Percentiles rank a stretch among this genome's conserved stretches.
Evolutionary conservation across 345 rosid species (phyloP).

Genomic region (Lagerstroemia speciosa): DNA sequence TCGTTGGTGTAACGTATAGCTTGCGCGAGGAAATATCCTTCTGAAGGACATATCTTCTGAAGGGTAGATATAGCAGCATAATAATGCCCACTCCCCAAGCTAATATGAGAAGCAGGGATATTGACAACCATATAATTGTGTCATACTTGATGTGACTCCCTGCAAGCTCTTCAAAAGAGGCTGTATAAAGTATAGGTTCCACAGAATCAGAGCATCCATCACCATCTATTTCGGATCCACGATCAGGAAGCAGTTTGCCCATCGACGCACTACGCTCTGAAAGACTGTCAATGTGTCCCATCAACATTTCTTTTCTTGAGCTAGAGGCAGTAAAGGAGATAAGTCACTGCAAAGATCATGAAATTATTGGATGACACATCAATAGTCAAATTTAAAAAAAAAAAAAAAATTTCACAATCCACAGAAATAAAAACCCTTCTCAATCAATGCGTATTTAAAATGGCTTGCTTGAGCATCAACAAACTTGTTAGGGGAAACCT

Average conservation of each 20-base stretch:
- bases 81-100: constrained; percentile 74
- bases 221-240: constrained; percentile 31
- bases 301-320: constrained; percentile 28
- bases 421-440: background rate
- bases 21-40: constrained; percentile 58
- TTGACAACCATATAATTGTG: constrained; percentile 56
- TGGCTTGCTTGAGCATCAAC: background rate
- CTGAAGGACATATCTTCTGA: constrained; percentile 43
- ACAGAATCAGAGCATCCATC: constrained; percentile 22
- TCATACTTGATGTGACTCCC: constrained; percentile 37
- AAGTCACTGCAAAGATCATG: background rate
- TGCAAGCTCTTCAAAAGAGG: constrained; percentile 59
- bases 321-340: constrained; percentile 10
- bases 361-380: background rate
- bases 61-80: constrained; percentile 60
- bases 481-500: background rate
- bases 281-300: constrained; percentile 40
- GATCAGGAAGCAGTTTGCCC: constrained; percentile 29
- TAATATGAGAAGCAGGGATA: constrained; percentile 54
- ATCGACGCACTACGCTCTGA: constrained; percentile 36
- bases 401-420: background rate
- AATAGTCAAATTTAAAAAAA: no score
- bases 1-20: constrained; percentile 48
- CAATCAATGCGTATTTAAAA: background rate
- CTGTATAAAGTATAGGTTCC: constrained; percentile 37